Evolutionary conservation across 805 yeast species (phyloP), one percentile per base, ranked within the genome.

Genomic region (Scheffersomyces stipitis): DNA sequence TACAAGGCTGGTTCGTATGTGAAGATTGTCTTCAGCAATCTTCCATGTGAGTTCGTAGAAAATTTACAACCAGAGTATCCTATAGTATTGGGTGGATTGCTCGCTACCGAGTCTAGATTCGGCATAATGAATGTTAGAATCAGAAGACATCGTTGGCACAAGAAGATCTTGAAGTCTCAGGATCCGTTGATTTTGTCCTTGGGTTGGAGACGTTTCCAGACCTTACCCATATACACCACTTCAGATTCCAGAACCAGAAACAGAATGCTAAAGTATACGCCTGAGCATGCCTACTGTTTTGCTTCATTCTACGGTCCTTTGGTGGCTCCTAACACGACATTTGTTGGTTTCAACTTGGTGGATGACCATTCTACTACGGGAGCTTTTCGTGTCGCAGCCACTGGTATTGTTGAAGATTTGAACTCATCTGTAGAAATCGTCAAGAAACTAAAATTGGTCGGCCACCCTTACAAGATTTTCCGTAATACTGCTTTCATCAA

Each of bases 171-270:
- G 52, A 93, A 93, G 63, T 80, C 97, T 7, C 95, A 88, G 56
- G 99, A 93, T 66, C 99, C 99, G 1, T 72, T 95, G 47, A 88
- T 93, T 37, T 60, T 93, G 33, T 91, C 98, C 0, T 66, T 93
- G 29, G 99, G 99, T 26, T 93, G 99, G 99, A 81, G 99, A 69
- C 76, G 99, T 62, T 95, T 93, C 69, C 99, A 93, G 64, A 90
- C 99, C 0, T 67, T 91, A 37, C 99, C 99, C 6, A 76, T 93
- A 17, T 93, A 90, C 60, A 90, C 99, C 3, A 93, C 99, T 0
- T 81, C 96, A 5, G 99, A 93, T 63, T 93, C 99, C 5, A 77
- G 99, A 66, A 93, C 99, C 10, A 79, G 99, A 71, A 91, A 90
- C 55, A 83, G 99, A 69, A 87, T 93, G 96, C 75, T 93, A 66